Conservation (phyloP, 805 yeast genomes). For the Saturnispora ahearnii region DNA sequence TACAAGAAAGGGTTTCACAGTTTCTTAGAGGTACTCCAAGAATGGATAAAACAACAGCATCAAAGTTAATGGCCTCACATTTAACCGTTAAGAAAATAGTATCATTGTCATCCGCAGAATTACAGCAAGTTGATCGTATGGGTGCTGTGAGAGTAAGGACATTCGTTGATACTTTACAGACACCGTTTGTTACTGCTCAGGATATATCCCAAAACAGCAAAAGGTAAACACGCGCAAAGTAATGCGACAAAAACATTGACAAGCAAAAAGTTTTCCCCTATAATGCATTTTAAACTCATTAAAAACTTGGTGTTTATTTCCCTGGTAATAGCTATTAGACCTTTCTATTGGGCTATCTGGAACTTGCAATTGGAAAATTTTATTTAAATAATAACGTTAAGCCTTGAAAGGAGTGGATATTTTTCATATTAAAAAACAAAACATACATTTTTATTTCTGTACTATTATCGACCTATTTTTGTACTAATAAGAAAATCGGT, state of each 20-base stretch:
- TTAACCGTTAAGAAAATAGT: constrained; percentile 4
- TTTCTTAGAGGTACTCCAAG: constrained; percentile 3
- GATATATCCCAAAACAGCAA: constrained; percentile 6
- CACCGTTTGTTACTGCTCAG: constrained; percentile 7
- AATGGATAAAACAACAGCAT: constrained; percentile 4
- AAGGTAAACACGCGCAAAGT: constrained; percentile 7
- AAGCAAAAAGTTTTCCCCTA: constrained; percentile 4
- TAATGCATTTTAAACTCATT: background rate
- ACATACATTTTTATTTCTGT: background rate
- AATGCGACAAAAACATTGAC: background rate
- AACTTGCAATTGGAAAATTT: background rate
- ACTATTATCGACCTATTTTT: too few species aligned
- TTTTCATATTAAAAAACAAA: background rate
- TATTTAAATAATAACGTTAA: background rate
- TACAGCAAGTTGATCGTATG: constrained; percentile 9
- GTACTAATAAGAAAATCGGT: too few species aligned
- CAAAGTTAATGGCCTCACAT: constrained; percentile 5
- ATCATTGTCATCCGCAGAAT: constrained; percentile 1
- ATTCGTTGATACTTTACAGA: constrained; percentile 8
- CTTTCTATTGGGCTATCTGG: background rate
- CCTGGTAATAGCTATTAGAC: background rate
- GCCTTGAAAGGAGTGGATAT: background rate
- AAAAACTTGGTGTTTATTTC: background rate
- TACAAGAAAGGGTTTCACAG: constrained; percentile 14
- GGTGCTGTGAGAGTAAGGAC: constrained; percentile 8